phyloP scores from a whole-genome alignment of 2,329 filamentous ascomycete species.

The Huntiella bhutanensis region DNA sequence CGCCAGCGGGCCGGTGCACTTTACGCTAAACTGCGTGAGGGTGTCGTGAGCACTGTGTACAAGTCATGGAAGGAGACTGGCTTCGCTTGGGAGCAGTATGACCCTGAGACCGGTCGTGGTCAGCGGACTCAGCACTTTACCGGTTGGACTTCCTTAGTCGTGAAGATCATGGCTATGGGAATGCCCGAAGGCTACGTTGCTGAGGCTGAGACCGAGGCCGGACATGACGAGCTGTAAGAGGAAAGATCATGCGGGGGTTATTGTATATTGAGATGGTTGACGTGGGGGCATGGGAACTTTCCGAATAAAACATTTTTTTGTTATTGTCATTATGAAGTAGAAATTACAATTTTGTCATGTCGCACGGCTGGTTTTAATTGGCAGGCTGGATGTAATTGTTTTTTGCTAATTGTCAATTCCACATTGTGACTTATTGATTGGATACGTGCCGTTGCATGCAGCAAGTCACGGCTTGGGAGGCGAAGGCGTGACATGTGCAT shows the following conservation, averaged over 20 bases:
- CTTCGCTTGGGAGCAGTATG: constrained; percentile 98
- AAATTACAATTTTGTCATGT: no score
- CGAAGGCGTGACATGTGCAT: no score
- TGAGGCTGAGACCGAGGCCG: constrained; percentile 14
- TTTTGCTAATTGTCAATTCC: no score
- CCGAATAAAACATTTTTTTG: no score
- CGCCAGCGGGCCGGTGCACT: constrained; percentile 48
- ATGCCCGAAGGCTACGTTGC: constrained; percentile 32
- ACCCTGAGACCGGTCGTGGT: constrained; percentile 79
- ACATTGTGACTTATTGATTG: no score
- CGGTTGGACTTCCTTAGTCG: constrained; percentile 94
- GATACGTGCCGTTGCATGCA: no score
- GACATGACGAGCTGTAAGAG: constrained; percentile 29
- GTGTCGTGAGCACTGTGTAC: constrained; percentile 78
- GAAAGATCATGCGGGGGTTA: neutral
- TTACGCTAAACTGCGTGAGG: constrained; percentile 60
- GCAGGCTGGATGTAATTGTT: no score
- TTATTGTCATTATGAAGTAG: no score
- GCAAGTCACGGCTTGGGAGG: no score
- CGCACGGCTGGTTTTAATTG: no score
- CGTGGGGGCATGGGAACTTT: no score
- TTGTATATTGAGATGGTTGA: no score
- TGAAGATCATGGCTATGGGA: constrained; percentile 90
- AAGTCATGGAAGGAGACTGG: constrained; percentile 76
- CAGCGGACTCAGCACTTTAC: constrained; percentile 96